Evolutionary conservation across 2,329 filamentous ascomycete genomes (phyloP).

Genomic region (Xylaria sp.): DNA sequence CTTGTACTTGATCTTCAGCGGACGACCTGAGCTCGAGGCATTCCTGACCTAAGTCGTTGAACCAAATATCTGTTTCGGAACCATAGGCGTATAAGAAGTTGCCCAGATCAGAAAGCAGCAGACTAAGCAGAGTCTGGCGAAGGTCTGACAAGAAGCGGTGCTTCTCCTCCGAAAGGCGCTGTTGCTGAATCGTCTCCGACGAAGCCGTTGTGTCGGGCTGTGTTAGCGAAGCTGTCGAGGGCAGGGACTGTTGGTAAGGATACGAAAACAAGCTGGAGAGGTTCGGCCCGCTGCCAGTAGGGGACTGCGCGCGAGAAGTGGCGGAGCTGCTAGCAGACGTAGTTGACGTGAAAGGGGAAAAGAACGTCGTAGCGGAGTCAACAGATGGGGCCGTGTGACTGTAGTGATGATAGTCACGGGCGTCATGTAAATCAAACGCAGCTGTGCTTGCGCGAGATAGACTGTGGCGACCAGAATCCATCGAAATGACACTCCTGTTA

Average conservation of each 20-base stretch:
- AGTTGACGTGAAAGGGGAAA: constrained; percentile 76
- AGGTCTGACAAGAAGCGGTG: constrained; percentile 71
- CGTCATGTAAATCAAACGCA: constrained; percentile 62
- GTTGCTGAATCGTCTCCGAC: constrained; percentile 61
- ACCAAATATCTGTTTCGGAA: constrained; percentile 90
- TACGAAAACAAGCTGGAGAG: constrained; percentile 47
- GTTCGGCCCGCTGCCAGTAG: constrained; percentile 56
- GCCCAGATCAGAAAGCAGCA: constrained; percentile 84
- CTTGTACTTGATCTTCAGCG: constrained; percentile 46
- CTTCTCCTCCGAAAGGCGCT: constrained; percentile 62
- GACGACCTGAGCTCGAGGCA: constrained; percentile 60
- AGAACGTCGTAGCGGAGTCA: constrained; percentile 75
- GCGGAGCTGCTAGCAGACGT: constrained; percentile 59
- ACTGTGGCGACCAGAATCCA: constrained; percentile 63
- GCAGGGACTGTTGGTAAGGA: constrained; percentile 37
- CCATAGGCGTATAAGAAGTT: constrained; percentile 80
- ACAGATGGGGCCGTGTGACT: constrained; percentile 64
- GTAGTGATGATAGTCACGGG: constrained; percentile 65
- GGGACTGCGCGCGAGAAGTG: constrained; percentile 54
- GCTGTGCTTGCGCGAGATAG: constrained; percentile 51
- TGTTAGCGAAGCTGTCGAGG: constrained; percentile 44
- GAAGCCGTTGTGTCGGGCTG: constrained; percentile 63
- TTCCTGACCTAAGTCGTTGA: constrained; percentile 61
- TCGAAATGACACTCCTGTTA: constrained; percentile 63
- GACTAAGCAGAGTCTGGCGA: constrained; percentile 72